Base-by-base conservation (phyloP, 805 yeast genomes). In the Metschnikowia hibisci region DNA sequence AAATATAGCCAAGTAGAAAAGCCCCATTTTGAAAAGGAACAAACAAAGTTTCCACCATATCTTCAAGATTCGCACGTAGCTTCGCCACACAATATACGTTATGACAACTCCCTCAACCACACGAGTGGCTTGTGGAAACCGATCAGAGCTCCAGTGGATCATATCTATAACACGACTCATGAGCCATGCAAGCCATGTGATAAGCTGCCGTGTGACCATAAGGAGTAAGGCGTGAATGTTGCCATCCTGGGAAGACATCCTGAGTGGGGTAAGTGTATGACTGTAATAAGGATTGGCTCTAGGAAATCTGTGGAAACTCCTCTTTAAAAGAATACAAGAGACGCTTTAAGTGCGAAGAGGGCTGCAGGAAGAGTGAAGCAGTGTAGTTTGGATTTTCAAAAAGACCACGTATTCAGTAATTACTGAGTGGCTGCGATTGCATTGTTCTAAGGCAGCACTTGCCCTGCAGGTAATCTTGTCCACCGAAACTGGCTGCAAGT, bases 11-110 rank as follows among this genome's bases (percentile, higher is more conserved):
- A 25, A 20, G 26, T 25, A 32, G 15, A 45, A 20, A 2, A 50
- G 8, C 4, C 28, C 34, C 13, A 40, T 45, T 34, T 48, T 48
- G 16, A 39, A 18, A 13, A 32, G 30, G 11, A 47, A 46, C 27
- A 31, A 32, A 22, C 44, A 25, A 31, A 48, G 23, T 10, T 42
- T 31, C 42, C 49, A 43, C 54, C 54, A 50, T 20, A 48, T 31
- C 33, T 39, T 25, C 22, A 50, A 4, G 30, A 50, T 42, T 25
- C 52, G 15, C 26, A 34, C 39, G 35, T 41, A 32, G 33, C 43
- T 16, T 13, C 34, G 34, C 39, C 47, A 48, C 18, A 34, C 15
- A n/a, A 48, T 3, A 28, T 48, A 50, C 29, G 39, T 44, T 3
- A 40, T 25, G 29, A 48, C 29, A 8, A 36, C 15, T 35, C 41